Evolutionary conservation across 192 early-diverging fungal species (phyloP).

Genomic region (Umbelopsis vinacea): DNA sequence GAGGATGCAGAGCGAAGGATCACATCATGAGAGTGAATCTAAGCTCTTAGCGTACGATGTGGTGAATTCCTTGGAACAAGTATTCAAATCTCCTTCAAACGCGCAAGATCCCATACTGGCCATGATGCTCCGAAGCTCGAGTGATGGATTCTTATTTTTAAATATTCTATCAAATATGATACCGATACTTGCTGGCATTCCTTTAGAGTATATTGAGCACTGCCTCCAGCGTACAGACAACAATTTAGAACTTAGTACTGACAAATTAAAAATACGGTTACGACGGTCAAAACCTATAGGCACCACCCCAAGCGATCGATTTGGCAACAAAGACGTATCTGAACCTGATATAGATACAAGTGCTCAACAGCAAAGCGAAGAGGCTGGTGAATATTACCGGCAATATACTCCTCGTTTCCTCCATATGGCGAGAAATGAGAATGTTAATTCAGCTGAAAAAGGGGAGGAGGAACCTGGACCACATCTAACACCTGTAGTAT

Average conservation of each 20-base stretch:
- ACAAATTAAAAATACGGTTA: conserved; percentile 7
- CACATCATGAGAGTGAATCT: neutral
- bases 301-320: neutral
- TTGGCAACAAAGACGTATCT: neutral
- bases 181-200: neutral
- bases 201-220: conserved; percentile 10
- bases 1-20: no score
- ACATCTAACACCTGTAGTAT: neutral
- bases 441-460: neutral
- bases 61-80: neutral
- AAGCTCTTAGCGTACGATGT: neutral
- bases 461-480: neutral
- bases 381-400: neutral
- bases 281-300: neutral
- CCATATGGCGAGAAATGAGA: neutral
- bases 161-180: conserved; percentile 14
- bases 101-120: neutral
- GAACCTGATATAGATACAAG: neutral
- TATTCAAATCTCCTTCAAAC: neutral
- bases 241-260: conserved; percentile 11
- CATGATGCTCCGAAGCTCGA: conserved; percentile 15
- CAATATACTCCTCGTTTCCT: neutral
- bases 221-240: conserved; percentile 4
- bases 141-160: conserved; percentile 1
- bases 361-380: neutral